Evolutionary conservation across 1,139 yeast genomes (phyloP), one percentile per base, ranked within the genome.

Genomic region (Protomyces pachydermus): DNA sequence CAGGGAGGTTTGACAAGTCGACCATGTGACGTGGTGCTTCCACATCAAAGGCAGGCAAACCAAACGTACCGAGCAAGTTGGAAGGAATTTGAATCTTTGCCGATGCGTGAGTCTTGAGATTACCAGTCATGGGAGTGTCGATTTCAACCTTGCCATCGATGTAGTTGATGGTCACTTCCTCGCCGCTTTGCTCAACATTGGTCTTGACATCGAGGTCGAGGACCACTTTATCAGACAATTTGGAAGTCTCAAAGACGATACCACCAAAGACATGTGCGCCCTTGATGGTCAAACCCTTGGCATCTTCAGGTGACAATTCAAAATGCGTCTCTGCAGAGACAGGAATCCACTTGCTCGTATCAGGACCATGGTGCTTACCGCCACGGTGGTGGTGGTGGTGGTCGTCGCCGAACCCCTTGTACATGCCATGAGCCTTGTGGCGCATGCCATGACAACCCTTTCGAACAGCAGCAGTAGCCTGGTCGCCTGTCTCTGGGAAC

Each of bases 41-140:
- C 32, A 58, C 53, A 54, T 58, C 62, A 48, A 58, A 58, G 32
- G 32, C 8, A 9, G 62, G 62, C 34, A 58, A 34, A 28, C 62
- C 62, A 42, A 50, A 58, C 2, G 56, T 58, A 6, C 62, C 62
- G 20, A 58, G 34, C 18, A 58, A 18, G 62, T 58, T 58, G 10
- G 62, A 58, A 16, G 62, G 62, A 42, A 58, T 58, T 56, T 51
- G 56, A 20, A 58, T 52, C 53, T 58, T 58, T 51, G 62, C 62
- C 9, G 56, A 52, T 9, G 62, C 56, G 20, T 39, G 46, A 2
- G 62, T 42, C 53, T 52, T 58, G 56, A 58, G 56, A 18, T 42
- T 28, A 9, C 62, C 62, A 8, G 62, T 58, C 25, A 51, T 50
- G 23, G 62, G 62, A 1, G 62, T 32, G 23, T 42, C 52, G 53